Conservation (phyloP, 2,329 filamentous ascomycete species). For the Colletotrichum zoysiae region DNA sequence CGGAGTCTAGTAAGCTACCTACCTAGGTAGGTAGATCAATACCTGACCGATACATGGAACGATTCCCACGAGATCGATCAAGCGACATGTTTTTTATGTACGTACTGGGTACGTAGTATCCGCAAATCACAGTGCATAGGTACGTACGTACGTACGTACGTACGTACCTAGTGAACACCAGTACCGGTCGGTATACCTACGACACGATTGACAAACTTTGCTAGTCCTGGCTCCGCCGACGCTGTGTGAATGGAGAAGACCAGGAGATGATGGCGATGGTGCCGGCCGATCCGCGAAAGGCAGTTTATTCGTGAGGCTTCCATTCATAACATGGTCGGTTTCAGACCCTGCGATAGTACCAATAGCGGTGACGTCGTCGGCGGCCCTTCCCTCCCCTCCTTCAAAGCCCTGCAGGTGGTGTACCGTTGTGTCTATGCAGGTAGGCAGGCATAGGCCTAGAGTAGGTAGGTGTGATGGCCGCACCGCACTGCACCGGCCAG, state of each 20-base stretch:
- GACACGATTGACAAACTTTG: too few species aligned
- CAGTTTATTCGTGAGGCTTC: neutral
- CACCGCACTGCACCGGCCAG: too few species aligned
- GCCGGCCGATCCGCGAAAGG: constrained; percentile 20
- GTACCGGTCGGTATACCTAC: neutral
- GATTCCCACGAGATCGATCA: neutral
- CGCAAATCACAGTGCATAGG: neutral
- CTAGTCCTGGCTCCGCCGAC: neutral
- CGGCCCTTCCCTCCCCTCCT: too few species aligned
- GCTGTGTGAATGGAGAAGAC: constrained; percentile 1
- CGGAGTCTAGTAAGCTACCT: neutral
- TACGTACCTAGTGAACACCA: too few species aligned
- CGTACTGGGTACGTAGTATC: too few species aligned
- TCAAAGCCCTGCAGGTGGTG: neutral
- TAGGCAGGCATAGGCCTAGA: neutral
- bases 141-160: too few species aligned
- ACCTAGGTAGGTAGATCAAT: constrained; percentile 1
- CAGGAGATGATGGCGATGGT: constrained; percentile 14
- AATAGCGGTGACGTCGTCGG: neutral
- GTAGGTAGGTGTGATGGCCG: neutral
- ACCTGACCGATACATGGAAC: neutral
- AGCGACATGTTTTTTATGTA: neutral
- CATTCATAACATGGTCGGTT: constrained; percentile 25
- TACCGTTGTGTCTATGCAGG: neutral
- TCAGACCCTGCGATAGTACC: constrained; percentile 32